phyloP scores from a whole-genome alignment of 2,329 filamentous ascomycete genomes.

The Phialocephala subalpina region DNA sequence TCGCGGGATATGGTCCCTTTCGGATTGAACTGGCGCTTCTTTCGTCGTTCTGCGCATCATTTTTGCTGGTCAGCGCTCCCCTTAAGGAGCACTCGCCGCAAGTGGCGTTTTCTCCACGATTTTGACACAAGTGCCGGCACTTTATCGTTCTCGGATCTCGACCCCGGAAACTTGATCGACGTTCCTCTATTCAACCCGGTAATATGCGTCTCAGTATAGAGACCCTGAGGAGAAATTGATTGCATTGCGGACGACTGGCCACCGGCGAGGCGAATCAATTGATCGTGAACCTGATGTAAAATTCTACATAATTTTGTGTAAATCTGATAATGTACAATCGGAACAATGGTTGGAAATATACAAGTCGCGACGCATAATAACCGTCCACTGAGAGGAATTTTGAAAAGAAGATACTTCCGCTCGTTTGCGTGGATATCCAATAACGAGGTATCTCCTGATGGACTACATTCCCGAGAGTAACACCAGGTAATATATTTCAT shows the following conservation, averaged over 20 bases:
- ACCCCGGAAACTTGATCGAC: neutral
- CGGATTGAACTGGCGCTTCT: neutral
- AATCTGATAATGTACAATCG: neutral
- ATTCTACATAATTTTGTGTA: neutral
- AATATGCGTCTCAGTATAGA: neutral
- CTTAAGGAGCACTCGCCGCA: neutral
- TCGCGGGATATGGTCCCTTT: neutral
- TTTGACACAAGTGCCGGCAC: neutral
- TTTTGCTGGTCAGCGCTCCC: neutral
- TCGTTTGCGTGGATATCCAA: neutral
- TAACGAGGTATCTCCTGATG: constrained; percentile 10
- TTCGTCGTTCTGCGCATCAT: neutral
- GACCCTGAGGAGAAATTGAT: neutral
- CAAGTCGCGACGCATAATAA: neutral
- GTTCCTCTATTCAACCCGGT: neutral
- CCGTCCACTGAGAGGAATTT: neutral
- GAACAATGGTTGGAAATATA: neutral
- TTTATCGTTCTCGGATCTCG: neutral
- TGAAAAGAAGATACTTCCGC: neutral
- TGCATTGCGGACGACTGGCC: neutral
- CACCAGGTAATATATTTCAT: constrained; percentile 13
- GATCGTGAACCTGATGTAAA: neutral
- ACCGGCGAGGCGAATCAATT: neutral
- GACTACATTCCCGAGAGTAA: constrained; percentile 3
- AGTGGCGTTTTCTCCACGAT: neutral